A percentile compares a stretch with the other conserved stretches of the same genome.
These are phyloP conservation scores for Neofusicoccum sp. DNA, from an alignment of 2,329 filamentous ascomycete genomes.

Conservation along the genomic window DNA sequence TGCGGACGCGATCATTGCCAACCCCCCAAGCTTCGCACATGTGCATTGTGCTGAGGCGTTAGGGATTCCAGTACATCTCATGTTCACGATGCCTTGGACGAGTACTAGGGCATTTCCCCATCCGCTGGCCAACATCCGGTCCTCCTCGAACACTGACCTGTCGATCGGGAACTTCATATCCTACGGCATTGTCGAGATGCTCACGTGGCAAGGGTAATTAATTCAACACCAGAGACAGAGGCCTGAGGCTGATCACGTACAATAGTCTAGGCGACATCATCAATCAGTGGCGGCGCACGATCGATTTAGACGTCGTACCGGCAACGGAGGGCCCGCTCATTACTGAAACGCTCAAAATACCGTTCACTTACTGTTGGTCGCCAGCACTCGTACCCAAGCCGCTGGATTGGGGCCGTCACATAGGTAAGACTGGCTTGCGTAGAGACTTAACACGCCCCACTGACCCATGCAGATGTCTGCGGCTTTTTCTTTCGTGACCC, in stretches of 20 bases:
- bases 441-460: background rate
- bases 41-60: constrained; percentile 26
- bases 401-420: constrained; percentile 42
- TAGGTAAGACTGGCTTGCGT: constrained; percentile 30
- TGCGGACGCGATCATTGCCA: constrained; percentile 27
- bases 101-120: constrained; percentile 51
- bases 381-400: constrained; percentile 46
- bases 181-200: constrained; percentile 51
- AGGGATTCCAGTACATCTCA: constrained; percentile 26
- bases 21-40: constrained; percentile 28
- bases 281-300: constrained; percentile 44
- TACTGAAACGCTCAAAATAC: constrained; percentile 40
- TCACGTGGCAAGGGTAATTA: constrained; percentile 54
- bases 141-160: constrained; percentile 36
- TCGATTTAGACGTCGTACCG: constrained; percentile 46
- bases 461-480: constrained; percentile 33
- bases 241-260: constrained; percentile 24
- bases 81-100: constrained; percentile 53
- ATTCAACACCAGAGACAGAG: background rate
- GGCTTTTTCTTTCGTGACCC: constrained; percentile 50
- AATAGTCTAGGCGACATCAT: constrained; percentile 48
- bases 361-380: constrained; percentile 52
- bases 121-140: constrained; percentile 53
- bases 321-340: constrained; percentile 41
- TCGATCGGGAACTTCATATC: constrained; percentile 48